Evolutionary conservation across 768 basidiomycete genomes (phyloP).

Genomic region (Hirschioporus abietinus): DNA sequence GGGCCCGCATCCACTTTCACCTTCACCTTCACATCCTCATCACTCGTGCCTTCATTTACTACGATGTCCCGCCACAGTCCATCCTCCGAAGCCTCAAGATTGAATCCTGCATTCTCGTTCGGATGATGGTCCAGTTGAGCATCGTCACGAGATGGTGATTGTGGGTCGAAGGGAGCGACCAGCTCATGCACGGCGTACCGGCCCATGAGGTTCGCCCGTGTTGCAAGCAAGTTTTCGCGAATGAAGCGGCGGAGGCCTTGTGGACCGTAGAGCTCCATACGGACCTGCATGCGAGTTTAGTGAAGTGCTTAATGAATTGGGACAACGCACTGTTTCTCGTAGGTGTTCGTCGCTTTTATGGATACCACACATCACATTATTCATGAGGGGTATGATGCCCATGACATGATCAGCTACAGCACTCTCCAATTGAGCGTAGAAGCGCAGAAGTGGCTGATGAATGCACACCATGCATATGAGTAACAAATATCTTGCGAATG

Average conservation of each 20-base stretch:
- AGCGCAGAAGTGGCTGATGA: conserved; percentile 7
- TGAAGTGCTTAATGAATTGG: not conserved
- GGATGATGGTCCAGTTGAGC: conserved; percentile 36
- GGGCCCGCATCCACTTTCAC: conserved; percentile 72
- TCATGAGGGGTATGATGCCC: conserved; percentile 64
- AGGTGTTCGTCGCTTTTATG: conserved; percentile 56
- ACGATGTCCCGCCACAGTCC: conserved; percentile 68
- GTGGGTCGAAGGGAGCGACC: conserved; percentile 49
- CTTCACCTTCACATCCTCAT: conserved; percentile 11
- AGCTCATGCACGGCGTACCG: conserved; percentile 26
- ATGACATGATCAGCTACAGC: conserved; percentile 76
- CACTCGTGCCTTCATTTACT: conserved; percentile 29
- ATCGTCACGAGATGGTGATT: conserved; percentile 42
- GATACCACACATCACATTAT: conserved; percentile 65
- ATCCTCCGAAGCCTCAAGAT: conserved; percentile 47
- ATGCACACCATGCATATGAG: conserved; percentile 76
- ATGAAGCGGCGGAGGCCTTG: conserved; percentile 77
- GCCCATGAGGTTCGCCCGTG: conserved; percentile 51
- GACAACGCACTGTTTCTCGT: conserved; percentile 43
- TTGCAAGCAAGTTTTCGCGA: conserved; percentile 59
- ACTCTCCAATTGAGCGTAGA: conserved; percentile 8
- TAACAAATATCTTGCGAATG: conserved; percentile 81
- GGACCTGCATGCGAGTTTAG: not conserved
- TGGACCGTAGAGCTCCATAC: conserved; percentile 84
- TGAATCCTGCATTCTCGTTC: conserved; percentile 56